phyloP scores from a whole-genome alignment of 345 rosid genomes.

The Salix caprea region DNA sequence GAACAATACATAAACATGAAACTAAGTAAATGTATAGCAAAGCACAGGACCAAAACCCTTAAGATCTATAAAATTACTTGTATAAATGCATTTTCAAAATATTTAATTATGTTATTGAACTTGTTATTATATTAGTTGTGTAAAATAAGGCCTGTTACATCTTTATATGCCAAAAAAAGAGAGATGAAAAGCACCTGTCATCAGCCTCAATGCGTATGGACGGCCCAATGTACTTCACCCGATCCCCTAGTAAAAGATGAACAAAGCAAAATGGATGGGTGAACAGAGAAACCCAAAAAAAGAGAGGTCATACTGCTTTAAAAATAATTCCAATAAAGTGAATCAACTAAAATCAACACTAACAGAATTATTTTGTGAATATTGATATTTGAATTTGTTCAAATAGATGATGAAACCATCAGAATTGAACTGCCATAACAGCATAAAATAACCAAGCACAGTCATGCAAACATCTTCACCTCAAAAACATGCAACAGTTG shows the following conservation, averaged over 20 bases:
- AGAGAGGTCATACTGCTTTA: neutral
- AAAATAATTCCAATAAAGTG: neutral
- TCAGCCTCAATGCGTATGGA: constrained; percentile 22
- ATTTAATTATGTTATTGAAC: neutral
- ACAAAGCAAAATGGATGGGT: neutral
- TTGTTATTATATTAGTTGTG: neutral
- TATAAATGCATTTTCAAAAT: neutral
- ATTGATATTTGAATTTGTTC: neutral
- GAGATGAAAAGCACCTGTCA: too few species aligned
- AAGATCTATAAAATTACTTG: neutral
- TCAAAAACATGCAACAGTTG: too few species aligned
- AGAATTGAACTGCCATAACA: too few species aligned
- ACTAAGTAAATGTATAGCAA: neutral
- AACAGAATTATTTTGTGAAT: neutral
- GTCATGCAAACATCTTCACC: too few species aligned
- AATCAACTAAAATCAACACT: neutral
- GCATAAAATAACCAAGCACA: too few species aligned
- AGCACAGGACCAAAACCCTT: neutral
- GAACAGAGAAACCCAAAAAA: neutral
- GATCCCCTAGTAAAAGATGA: constrained; percentile 59
- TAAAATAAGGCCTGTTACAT: too few species aligned
- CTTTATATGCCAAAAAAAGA: too few species aligned
- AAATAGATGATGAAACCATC: neutral
- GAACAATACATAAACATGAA: neutral
- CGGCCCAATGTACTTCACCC: constrained; percentile 74